Percentiles rank a stretch among this genome's conserved stretches.
phyloP scores from a whole-genome alignment of 169 alveolate genomes.

The Plasmodium reichenowi region DNA sequence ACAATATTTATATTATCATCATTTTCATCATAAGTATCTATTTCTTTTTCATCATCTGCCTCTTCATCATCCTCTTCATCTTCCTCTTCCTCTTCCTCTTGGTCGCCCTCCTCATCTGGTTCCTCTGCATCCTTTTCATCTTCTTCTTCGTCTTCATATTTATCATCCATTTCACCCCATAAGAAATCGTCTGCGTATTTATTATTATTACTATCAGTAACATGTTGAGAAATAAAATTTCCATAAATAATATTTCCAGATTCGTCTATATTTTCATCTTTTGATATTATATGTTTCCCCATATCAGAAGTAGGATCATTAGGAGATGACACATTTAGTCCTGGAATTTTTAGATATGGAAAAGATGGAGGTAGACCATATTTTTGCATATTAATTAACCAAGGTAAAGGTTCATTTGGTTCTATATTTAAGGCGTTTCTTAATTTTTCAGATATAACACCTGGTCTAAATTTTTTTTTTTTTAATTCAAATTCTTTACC shows the following conservation, averaged over 20 bases:
- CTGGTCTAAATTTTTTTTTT: slow-evolving; percentile 95
- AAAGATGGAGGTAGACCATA: slow-evolving; percentile 99
- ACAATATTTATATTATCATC: slow-evolving; percentile 9
- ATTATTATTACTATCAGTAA: slow-evolving; percentile 32
- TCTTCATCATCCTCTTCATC: slow-evolving; percentile 27
- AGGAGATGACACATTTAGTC: slow-evolving; percentile 93
- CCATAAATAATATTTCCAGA: slow-evolving; percentile 83
- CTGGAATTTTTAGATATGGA: slow-evolving; percentile 97
- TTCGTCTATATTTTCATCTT: slow-evolving; percentile 87
- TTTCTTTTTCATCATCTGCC: slow-evolving; percentile 46
- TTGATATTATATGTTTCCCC: not conserved
- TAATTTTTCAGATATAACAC: slow-evolving; percentile 94
- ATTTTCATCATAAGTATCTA: slow-evolving; percentile 10
- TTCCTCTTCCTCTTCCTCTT: slow-evolving; percentile 42
- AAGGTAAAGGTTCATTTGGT: slow-evolving; percentile 96
- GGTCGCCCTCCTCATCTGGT: not conserved
- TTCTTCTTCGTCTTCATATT: slow-evolving; percentile 73
- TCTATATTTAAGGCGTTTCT: slow-evolving; percentile 97
- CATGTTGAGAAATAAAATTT: slow-evolving; percentile 78
- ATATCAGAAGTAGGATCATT: slow-evolving; percentile 75
- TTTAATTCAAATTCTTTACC: slow-evolving; percentile 97
- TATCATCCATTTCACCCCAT: slow-evolving; percentile 76
- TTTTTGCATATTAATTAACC: slow-evolving; percentile 98
- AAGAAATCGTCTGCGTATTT: slow-evolving; percentile 82
- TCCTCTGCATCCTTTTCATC: slow-evolving; percentile 33